phyloP scores from a whole-genome alignment of 176 grass and related monocot genomes.

The Phoenix roebelenii region DNA sequence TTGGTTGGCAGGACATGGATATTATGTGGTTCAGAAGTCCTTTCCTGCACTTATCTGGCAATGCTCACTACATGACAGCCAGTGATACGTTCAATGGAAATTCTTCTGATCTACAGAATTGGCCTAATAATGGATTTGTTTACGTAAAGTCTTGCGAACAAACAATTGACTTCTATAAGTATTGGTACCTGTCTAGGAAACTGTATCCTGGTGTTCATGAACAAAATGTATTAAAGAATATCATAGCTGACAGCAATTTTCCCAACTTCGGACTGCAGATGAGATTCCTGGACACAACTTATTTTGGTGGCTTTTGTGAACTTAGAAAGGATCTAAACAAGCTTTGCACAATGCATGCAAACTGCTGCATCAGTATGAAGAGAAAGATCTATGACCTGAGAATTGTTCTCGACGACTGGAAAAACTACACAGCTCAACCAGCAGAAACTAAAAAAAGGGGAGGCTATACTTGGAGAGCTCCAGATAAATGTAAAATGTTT shows the following conservation, averaged over 20 bases:
- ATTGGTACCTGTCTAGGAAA: constrained; percentile 56
- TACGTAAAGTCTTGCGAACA: constrained; percentile 55
- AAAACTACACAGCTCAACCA: constrained; percentile 35
- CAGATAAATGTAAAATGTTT: no score
- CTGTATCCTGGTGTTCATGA: constrained; percentile 51
- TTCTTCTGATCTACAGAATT: constrained; percentile 56
- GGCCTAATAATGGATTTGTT: constrained; percentile 82
- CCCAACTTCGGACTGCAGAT: constrained; percentile 11
- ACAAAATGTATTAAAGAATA: constrained; percentile 56
- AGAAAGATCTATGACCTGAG: constrained; percentile 44
- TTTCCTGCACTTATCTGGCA: constrained; percentile 28
- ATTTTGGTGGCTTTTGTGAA: constrained; percentile 40
- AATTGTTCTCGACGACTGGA: constrained; percentile 27
- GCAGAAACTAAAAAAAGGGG: constrained; percentile 39
- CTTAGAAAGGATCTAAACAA: constrained; percentile 7
- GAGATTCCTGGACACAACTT: constrained; percentile 30
- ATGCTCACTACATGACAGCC: constrained; percentile 39
- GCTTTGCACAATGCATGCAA: constrained; percentile 48
- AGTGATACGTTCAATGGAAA: constrained; percentile 84
- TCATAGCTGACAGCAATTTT: constrained; percentile 24
- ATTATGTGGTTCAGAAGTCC: constrained; percentile 48
- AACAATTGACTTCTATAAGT: constrained; percentile 54
- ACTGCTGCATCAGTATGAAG: constrained; percentile 36
- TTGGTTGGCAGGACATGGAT: constrained; percentile 38
- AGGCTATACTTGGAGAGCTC: constrained; percentile 33